Evolutionary conservation across 495 filamentous ascomycete genomes (phyloP).

Genomic region (Penicillium longicatenatum): DNA sequence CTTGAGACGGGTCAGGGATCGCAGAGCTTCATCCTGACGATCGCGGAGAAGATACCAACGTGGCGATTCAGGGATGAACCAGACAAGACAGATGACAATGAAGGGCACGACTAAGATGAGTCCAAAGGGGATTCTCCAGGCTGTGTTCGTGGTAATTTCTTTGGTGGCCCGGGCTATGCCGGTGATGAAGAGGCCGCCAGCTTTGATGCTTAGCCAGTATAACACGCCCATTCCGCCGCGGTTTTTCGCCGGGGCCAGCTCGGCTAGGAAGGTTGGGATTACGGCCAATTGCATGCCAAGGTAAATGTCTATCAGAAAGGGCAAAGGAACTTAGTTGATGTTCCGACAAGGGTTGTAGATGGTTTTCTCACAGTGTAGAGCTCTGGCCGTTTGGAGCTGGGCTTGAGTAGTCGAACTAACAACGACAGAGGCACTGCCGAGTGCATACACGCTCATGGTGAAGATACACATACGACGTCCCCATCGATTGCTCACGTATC

Average conservation of each 20-base stretch:
- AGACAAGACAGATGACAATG: slow-evolving; percentile 25
- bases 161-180: slow-evolving; percentile 32
- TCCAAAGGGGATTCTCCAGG: slow-evolving; percentile 36
- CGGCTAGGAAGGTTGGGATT: slow-evolving; percentile 31
- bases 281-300: slow-evolving; percentile 41
- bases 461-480: slow-evolving; percentile 39
- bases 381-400: slow-evolving; percentile 36
- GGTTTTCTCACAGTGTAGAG: slow-evolving; percentile 29
- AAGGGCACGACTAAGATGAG: slow-evolving; percentile 32
- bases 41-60: slow-evolving; percentile 37
- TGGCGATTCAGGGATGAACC: slow-evolving; percentile 38
- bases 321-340: not conserved
- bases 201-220: slow-evolving; percentile 29
- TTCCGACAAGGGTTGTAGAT: not conserved
- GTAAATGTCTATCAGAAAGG: slow-evolving; percentile 20
- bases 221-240: slow-evolving; percentile 36
- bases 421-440: slow-evolving; percentile 33
- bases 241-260: slow-evolving; percentile 35
- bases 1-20: slow-evolving; percentile 9
- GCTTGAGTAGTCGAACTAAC: slow-evolving; percentile 29
- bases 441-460: slow-evolving; percentile 35
- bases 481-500: slow-evolving; percentile 30
- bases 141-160: slow-evolving; percentile 23
- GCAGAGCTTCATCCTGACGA: slow-evolving; percentile 27
- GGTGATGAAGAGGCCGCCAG: slow-evolving; percentile 34